phyloP scores from a whole-genome alignment of 805 yeast genomes.

The Kodamaea jinghongensis region DNA sequence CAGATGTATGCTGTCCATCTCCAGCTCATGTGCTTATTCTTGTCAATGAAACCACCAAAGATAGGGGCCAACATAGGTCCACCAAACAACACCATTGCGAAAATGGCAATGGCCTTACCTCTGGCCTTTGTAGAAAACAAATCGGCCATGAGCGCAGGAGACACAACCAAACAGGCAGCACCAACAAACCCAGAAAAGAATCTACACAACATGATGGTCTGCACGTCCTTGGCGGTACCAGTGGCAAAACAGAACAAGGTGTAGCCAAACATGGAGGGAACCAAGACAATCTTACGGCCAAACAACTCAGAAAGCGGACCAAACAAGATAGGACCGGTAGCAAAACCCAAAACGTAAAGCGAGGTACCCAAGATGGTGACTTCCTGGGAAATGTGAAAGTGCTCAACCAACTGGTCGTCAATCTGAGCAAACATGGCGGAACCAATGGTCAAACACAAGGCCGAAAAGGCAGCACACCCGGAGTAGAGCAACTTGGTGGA shows the following conservation, averaged over 20 bases:
- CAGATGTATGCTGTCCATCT: conserved; percentile 55
- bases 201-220: conserved; percentile 72
- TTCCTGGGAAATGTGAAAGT: conserved; percentile 59
- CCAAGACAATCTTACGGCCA: conserved; percentile 42
- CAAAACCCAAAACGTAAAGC: conserved; percentile 87
- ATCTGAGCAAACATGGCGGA: conserved; percentile 63
- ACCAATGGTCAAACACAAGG: conserved; percentile 21
- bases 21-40: conserved; percentile 46
- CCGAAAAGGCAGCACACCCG: conserved; percentile 30
- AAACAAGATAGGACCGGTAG: conserved; percentile 76
- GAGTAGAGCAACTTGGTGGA: conserved; percentile 23
- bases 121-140: conserved; percentile 62
- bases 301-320: conserved; percentile 18
- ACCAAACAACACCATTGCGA: conserved; percentile 67
- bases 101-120: conserved; percentile 73
- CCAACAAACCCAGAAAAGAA: conserved; percentile 81
- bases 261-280: conserved; percentile 36
- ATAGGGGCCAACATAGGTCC: conserved; percentile 87
- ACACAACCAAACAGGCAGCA: conserved; percentile 82
- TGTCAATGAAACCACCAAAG: conserved; percentile 42
- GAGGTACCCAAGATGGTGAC: conserved; percentile 78
- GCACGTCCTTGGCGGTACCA: conserved; percentile 76
- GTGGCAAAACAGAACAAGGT: conserved; percentile 52
- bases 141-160: conserved; percentile 85
- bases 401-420: conserved; percentile 42